Conservation (phyloP, 2,329 filamentous ascomycete genomes). For the Coniochaeta sp. region DNA sequence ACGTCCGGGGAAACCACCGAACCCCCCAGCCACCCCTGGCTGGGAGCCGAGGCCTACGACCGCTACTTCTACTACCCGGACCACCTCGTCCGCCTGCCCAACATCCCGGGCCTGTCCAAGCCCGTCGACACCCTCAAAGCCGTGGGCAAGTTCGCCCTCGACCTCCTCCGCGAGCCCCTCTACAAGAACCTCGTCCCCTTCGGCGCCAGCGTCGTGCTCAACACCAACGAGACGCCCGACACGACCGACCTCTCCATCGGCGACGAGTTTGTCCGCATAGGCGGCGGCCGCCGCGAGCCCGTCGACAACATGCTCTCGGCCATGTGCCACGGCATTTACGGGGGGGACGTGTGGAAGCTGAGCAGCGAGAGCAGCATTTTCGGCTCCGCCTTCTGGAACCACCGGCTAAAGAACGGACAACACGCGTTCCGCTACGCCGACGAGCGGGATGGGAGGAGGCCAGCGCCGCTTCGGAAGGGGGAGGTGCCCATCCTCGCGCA, state of each 20-base stretch:
- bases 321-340: constrained; percentile 81
- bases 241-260: constrained; percentile 65
- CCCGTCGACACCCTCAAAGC: not conserved
- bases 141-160: not conserved
- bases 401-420: constrained; percentile 4
- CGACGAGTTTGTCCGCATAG: constrained; percentile 52
- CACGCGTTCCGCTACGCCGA: too few species aligned
- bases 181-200: constrained; percentile 45
- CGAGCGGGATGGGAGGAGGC: not conserved
- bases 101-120: not conserved
- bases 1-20: too few species aligned
- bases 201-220: too few species aligned
- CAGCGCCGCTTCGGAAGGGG: too few species aligned
- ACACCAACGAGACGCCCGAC: constrained; percentile 8
- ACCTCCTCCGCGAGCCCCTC: constrained; percentile 44
- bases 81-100: constrained; percentile 51
- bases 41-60: constrained; percentile 34
- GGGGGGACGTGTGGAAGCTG: constrained; percentile 76
- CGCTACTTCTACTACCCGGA: constrained; percentile 88
- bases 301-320: constrained; percentile 72
- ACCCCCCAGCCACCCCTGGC: constrained; percentile 32
- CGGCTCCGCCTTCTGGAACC: constrained; percentile 36
- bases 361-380: constrained; percentile 64
- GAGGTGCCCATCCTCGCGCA: not conserved
- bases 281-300: constrained; percentile 41